Conservation (phyloP, 192 early-diverging fungal species). For the Mortierella alpina region DNA sequence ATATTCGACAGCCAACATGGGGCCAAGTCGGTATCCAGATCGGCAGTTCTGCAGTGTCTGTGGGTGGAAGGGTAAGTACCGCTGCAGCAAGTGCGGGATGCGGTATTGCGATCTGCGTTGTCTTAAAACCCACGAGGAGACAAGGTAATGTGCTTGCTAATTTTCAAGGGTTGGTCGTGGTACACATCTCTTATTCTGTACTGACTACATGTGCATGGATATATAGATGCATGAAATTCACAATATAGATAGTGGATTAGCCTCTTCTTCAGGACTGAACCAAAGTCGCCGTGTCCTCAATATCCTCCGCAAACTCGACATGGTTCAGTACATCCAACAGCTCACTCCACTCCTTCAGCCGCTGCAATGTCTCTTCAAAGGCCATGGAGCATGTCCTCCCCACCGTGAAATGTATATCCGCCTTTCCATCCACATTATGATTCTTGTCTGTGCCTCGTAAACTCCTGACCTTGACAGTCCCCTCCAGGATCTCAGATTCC, state of each 20-base stretch:
- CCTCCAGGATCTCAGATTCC: constrained; percentile 41
- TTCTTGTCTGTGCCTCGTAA: background rate
- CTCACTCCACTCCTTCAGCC: constrained; percentile 36
- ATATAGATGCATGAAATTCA: constrained; percentile 54
- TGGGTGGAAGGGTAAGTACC: constrained; percentile 70
- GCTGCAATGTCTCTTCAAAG: constrained; percentile 25
- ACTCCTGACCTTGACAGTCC: constrained; percentile 16
- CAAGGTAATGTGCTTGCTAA: constrained; percentile 52
- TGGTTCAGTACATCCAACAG: constrained; percentile 44
- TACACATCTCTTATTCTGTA: background rate
- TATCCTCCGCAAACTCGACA: constrained; percentile 33
- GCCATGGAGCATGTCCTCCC: constrained; percentile 30
- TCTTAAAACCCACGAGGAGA: constrained; percentile 69
- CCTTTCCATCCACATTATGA: background rate
- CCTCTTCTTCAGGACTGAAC: background rate
- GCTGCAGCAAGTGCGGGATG: constrained; percentile 74
- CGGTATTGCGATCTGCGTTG: constrained; percentile 72
- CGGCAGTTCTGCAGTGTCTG: constrained; percentile 75
- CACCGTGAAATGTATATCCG: background rate
- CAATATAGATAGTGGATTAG: constrained; percentile 14
- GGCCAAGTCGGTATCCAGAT: constrained; percentile 49
- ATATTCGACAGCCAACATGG: constrained; percentile 55
- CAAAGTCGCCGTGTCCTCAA: constrained; percentile 5
- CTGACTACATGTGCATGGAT: background rate
- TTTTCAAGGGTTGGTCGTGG: too few species aligned